Base-by-base conservation (phyloP, 352 stramenopile genomes). In the Phytophthora citrophthora region DNA sequence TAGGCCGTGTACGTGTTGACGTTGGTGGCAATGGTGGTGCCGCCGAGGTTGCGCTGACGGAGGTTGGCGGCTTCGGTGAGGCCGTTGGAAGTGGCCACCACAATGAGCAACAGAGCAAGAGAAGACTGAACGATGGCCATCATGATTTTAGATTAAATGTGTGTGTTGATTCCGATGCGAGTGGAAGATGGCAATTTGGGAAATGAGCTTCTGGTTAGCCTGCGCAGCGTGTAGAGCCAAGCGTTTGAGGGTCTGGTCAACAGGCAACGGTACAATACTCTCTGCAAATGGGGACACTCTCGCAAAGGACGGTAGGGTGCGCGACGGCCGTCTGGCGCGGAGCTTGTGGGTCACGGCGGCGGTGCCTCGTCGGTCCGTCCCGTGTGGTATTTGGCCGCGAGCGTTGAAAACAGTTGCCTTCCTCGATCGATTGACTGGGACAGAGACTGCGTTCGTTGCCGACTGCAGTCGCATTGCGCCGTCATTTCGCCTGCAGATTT, bases 321-420 rank as follows among this genome's bases (percentile, higher is more conserved):
- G 39, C 16, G 5, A 24, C 39, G 16, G 26, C 39, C 39, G 39
- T 47, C 53, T 68, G 60, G 60, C 38, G 44, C 13, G 18, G 16
- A 67, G 49, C 43, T 54, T 67, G 60, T 68, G 60, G 59, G 18
- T 24, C 13, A n/a, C 23, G n/a, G 47, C 29, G 29, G 26, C 26
- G 52, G 52, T 63, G 59, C 45, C 26, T 52, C 45, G 45, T 61
- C 49, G 26, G 18, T 16, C 32, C 32, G 20, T 32, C 26, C 34
- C 54, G 47, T 60, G 61, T 70, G 61, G 47, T 70, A 60, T 56
- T 70, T 15, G 40, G 45, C 47, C 40, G 32, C 39, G 23, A 34
- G 54, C 54, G 61, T 46, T 54, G 48, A 55, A 64, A 70, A 60
- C 61, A 70, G 54, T 57, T 68, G 60, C 40, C 47, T 24, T 20